Base-by-base conservation (phyloP, 1,284 basidiomycete genomes). In the Xerocomus tenax region DNA sequence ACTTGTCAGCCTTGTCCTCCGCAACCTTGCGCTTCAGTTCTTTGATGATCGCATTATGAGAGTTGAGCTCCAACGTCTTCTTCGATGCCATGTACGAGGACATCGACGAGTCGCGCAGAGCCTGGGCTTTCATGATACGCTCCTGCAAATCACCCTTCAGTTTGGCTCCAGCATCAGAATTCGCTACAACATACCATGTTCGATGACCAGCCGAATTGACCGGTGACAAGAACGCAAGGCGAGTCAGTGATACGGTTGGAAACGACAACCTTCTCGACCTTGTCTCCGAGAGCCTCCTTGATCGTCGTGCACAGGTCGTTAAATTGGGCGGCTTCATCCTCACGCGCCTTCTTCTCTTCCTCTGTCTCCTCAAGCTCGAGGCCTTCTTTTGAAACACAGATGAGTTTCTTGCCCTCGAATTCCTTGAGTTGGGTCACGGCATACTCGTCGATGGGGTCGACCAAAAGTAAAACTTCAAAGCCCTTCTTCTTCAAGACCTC, bases 91-190 rank as follows among this genome's bases (percentile, higher is more conserved):
- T 97, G 81, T 98, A 98, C 42, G 91, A 94, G 28, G 93, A 97
- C 95, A 98, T 97, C 55, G 91, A 94, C 21, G 94, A 93, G 71
- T 98, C 95, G 62, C 95, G 91, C 54, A 98, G 87, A 42, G 95
- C 95, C 74, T 98, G 96, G 15, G 95, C 94, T 76, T 97, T 97
- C 96, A 98, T 98, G 79, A 98, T 97, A 71, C 95, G 89, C 74
- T 97, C 91, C 81, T 82, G 60, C 44, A 56, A 3, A 53, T 25
- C 13, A 47, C 21, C 34, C 9, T 47, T 42, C 50, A 61, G 59
- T 36, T 15, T 54, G 34, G 23, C 21, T 34, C 25, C 1, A 8
- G n/a, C 45, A 4, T 5, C 36, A 10, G 3, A 0, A 28, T 9
- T n/a, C 28, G 19, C 38, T 47, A 29, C 5, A 12, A 70, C 76